Base-by-base conservation (phyloP, 345 rosid species). In the Turnera subulata region DNA sequence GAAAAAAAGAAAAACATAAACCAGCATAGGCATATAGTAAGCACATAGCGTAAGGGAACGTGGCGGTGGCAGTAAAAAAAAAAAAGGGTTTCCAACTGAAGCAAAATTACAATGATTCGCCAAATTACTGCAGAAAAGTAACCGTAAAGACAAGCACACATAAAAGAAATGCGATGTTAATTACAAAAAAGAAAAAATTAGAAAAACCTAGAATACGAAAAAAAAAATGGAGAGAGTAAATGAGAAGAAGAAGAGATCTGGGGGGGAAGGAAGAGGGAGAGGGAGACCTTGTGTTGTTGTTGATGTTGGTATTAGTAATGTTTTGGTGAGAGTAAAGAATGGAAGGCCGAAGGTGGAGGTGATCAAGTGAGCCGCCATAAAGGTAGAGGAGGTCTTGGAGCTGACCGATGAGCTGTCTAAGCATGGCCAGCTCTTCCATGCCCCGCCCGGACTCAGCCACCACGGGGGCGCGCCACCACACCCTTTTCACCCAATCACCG, bases 361-460 rank as follows among this genome's bases (percentile, higher is more conserved):
- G 76, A 6, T 76, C 45, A 42, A 4, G 69, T 17, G 91, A 91
- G 71, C 82, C 88, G 90, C n/a, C n/a, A n/a, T 82, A 73, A 69
- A 78, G 81, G 61, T 77, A 80, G 48, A 82, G 77, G 68, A 81
- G 84, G 75, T 86, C 84, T 61, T 83, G 89, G 84, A 92, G 93
- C 96, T 83, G 96, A 75, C 78, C 91, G 78, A 92, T 84, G 58
- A 92, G 82, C 66, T 89, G 98, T 82, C 96, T 82, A 56, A 92
- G 93, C 98, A 89, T 80, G 91, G 88, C 84, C 77, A 88, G 80
- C 75, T 74, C 95, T 83, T 84, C 95, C 98, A 91, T 91, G 79
- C 85, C 84, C 78, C 79, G 39, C n/a, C 55, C 47, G 42, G 26
- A 25, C 14, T 1, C 21, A n/a, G 46, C 21, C 15, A 10, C 10